Conservation (phyloP, 768 basidiomycete genomes). For the Trametes cubensis region DNA sequence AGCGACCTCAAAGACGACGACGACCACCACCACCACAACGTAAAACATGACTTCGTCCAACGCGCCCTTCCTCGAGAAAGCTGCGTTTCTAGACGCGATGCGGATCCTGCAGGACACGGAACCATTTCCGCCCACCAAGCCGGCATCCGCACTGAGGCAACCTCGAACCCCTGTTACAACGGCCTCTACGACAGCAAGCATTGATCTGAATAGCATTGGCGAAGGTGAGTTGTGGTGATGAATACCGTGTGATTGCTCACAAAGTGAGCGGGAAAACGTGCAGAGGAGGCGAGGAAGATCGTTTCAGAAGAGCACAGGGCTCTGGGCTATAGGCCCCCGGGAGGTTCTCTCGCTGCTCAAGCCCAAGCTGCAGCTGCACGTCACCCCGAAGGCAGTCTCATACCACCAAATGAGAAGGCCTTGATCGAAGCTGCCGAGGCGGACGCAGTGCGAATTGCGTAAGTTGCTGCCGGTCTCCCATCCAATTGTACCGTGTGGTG, state of each 20-base stretch:
- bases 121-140: neutral
- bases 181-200: slow-evolving; percentile 4
- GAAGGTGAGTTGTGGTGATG: slow-evolving; percentile 17
- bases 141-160: neutral
- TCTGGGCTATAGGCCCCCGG: slow-evolving; percentile 39
- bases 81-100: slow-evolving; percentile 8
- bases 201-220: slow-evolving; percentile 27
- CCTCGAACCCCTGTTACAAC: neutral
- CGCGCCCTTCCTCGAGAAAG: slow-evolving; percentile 7
- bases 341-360: slow-evolving; percentile 39
- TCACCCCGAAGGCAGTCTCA: slow-evolving; percentile 31
- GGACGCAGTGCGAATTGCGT: slow-evolving; percentile 30
- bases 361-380: slow-evolving; percentile 39
- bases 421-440: slow-evolving; percentile 30
- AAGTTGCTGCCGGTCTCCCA: neutral
- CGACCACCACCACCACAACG: neutral
- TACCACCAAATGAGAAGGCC: slow-evolving; percentile 12
- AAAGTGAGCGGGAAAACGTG: neutral
- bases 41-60: neutral
- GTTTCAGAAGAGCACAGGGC: slow-evolving; percentile 41
- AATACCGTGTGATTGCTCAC: neutral
- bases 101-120: slow-evolving; percentile 11
- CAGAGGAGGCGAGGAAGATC: slow-evolving; percentile 36
- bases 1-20: neutral
- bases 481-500: neutral